These are phyloP conservation scores for Lentinula raphanica DNA, from an alignment of 768 basidiomycete genomes.

Conservation along the genomic window DNA sequence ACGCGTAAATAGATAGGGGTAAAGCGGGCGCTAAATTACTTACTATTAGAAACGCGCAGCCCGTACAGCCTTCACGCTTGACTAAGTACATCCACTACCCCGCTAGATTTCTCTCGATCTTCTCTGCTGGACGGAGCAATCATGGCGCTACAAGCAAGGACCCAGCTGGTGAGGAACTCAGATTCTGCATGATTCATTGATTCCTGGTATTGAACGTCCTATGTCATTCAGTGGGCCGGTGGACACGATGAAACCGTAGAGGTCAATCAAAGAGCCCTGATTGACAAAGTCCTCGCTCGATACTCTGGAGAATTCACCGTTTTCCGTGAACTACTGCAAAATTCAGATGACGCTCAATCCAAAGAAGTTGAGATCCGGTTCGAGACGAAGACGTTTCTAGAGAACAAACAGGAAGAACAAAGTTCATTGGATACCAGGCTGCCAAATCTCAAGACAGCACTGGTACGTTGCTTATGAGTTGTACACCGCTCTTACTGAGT, in stretches of 20 bases:
- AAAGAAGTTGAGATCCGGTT: constrained; percentile 75
- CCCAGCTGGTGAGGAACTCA: not conserved
- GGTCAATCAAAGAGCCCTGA: constrained; percentile 84
- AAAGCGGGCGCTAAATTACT: not conserved
- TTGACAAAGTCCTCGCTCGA: constrained; percentile 93
- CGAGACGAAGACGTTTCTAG: constrained; percentile 52
- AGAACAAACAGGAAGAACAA: constrained; percentile 17
- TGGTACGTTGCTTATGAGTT: constrained; percentile 33
- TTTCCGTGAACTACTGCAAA: constrained; percentile 79
- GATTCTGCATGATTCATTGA: not conserved
- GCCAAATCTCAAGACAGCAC: constrained; percentile 61
- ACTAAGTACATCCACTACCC: no score
- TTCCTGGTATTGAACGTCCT: not conserved
- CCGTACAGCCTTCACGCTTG: not conserved
- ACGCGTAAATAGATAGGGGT: not conserved
- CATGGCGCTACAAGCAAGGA: constrained; percentile 2
- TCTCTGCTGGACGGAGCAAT: not conserved
- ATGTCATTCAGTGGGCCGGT: constrained; percentile 1
- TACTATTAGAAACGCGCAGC: not conserved
- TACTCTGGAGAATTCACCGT: constrained; percentile 92
- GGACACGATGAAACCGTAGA: constrained; percentile 10
- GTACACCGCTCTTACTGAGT: not conserved
- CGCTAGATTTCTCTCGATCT: not conserved
- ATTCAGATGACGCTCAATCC: constrained; percentile 88
- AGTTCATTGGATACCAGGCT: constrained; percentile 21